Conservation (phyloP, 495 filamentous ascomycete species). For the Penicillium samsonianum region DNA sequence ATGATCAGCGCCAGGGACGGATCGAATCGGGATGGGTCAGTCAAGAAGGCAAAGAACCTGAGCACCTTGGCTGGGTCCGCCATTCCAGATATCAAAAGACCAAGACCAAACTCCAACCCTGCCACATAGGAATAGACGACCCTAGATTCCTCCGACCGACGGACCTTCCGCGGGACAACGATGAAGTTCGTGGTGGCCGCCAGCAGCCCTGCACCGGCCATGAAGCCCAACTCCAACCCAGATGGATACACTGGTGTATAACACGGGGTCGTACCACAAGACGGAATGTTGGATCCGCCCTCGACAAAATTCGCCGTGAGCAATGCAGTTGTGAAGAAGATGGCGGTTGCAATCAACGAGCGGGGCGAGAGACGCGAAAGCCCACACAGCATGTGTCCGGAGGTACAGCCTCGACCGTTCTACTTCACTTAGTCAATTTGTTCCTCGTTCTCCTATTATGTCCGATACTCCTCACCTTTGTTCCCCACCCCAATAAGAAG, state of each 20-base stretch:
- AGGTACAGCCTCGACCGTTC: conserved; percentile 58
- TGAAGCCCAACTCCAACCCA: conserved; percentile 34
- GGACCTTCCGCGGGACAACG: conserved; percentile 29
- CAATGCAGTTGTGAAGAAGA: conserved; percentile 57
- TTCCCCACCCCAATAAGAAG: conserved; percentile 55
- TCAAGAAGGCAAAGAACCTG: conserved; percentile 53
- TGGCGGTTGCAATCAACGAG: conserved; percentile 52
- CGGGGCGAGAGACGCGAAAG: conserved; percentile 53
- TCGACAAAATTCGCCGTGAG: conserved; percentile 48
- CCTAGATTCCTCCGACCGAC: conserved; percentile 30
- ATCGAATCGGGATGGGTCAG: conserved; percentile 48
- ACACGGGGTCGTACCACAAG: conserved; percentile 46
- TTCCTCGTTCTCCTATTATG: background rate
- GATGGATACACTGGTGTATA: conserved; percentile 52
- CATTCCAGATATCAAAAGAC: conserved; percentile 58
- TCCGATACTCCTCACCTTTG: conserved; percentile 43
- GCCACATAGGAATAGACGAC: conserved; percentile 42
- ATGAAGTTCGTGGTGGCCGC: conserved; percentile 38
- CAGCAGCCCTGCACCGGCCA: conserved; percentile 33
- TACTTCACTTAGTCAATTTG: conserved; percentile 22
- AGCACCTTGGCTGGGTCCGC: conserved; percentile 54
- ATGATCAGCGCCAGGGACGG: conserved; percentile 55
- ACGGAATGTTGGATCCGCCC: conserved; percentile 33
- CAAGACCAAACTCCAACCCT: conserved; percentile 56
- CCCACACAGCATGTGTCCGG: conserved; percentile 63